Conservation (phyloP, 768 basidiomycete species). For the Lyophyllum semitale region DNA sequence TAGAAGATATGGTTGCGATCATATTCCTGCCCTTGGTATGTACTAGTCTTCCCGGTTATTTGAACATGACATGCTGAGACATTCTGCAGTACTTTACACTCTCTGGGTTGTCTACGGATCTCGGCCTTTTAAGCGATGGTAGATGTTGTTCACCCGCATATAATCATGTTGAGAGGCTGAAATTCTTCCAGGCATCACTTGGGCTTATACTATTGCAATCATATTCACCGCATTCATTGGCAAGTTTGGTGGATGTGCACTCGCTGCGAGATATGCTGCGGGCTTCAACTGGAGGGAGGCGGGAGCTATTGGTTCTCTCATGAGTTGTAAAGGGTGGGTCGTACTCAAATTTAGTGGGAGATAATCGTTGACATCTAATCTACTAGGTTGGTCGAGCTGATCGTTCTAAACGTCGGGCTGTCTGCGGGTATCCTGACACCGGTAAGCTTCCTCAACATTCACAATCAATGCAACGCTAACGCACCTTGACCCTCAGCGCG, state of each 20-base stretch:
- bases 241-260: slow-evolving; percentile 85
- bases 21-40: slow-evolving; percentile 83
- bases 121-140: slow-evolving; percentile 83
- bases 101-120: slow-evolving; percentile 87
- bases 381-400: slow-evolving; percentile 83
- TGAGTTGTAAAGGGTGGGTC: slow-evolving; percentile 91
- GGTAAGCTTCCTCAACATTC: slow-evolving; percentile 26
- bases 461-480: background rate
- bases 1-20: slow-evolving; percentile 94
- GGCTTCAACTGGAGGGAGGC: slow-evolving; percentile 84
- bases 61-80: background rate
- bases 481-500: slow-evolving; percentile 38
- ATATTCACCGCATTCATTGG: slow-evolving; percentile 76
- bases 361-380: background rate
- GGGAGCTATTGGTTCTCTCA: slow-evolving; percentile 83
- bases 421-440: slow-evolving; percentile 73
- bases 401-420: slow-evolving; percentile 94
- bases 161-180: background rate
- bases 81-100: slow-evolving; percentile 82
- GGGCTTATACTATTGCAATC: slow-evolving; percentile 88
- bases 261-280: slow-evolving; percentile 65
- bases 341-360: background rate
- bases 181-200: slow-evolving; percentile 61
- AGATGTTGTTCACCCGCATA: background rate
- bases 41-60: background rate